Evolutionary conservation across 2,329 filamentous ascomycete species (phyloP).

Genomic region (Raffaelea arxii): DNA sequence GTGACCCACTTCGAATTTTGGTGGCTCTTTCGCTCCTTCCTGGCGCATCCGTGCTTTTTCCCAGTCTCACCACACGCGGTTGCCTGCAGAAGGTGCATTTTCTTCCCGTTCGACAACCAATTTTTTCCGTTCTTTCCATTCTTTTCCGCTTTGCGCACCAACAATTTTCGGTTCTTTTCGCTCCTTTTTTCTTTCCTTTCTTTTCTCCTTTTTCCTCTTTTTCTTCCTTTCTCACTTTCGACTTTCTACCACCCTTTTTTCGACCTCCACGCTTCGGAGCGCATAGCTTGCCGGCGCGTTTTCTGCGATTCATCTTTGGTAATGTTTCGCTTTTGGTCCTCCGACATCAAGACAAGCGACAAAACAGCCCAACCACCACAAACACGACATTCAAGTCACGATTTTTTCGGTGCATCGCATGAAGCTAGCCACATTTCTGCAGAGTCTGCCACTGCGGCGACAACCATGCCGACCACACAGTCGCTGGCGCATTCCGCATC

Average conservation of each 20-base stretch:
- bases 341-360: constrained; percentile 47
- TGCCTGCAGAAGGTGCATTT: too few relatives aligned
- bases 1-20: constrained; percentile 5
- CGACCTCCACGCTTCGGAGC: not conserved
- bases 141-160: not conserved
- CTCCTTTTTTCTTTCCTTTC: not conserved
- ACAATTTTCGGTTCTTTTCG: not conserved
- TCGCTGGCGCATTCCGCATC: constrained; percentile 15
- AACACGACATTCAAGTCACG: constrained; percentile 10
- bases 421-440: not conserved
- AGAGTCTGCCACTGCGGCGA: not conserved
- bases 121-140: not conserved
- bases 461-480: not conserved
- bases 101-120: not conserved
- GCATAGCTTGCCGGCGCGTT: constrained; percentile 11
- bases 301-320: constrained; percentile 33
- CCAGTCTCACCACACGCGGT: not conserved
- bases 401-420: constrained; percentile 17
- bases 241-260: not conserved
- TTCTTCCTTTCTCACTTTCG: not conserved
- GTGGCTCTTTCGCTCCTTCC: not conserved
- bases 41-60: not conserved
- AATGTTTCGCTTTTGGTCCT: constrained; percentile 55
- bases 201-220: constrained; percentile 1
- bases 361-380: constrained; percentile 32